These are phyloP conservation scores for Fusarium stilboides DNA, from an alignment of 2,329 filamentous ascomycete species.

Conservation along the genomic window DNA sequence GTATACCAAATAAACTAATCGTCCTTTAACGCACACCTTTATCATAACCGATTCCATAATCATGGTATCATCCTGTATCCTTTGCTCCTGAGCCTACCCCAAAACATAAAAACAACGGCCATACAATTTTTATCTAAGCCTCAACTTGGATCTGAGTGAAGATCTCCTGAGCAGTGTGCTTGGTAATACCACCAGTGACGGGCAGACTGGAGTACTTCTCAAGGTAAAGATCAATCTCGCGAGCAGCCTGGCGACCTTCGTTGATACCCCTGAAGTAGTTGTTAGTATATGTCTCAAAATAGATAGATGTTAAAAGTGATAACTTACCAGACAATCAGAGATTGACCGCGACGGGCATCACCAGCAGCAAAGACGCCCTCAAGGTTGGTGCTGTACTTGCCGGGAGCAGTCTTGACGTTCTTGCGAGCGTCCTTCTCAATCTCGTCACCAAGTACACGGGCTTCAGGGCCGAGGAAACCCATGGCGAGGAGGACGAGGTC, in stretches of 20 bases:
- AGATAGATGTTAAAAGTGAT: not conserved
- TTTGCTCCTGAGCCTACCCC: slow-evolving; percentile 33
- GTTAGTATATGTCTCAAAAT: slow-evolving; percentile 5
- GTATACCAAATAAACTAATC: slow-evolving; percentile 38
- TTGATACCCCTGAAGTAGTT: slow-evolving; percentile 83
- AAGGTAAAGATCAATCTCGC: slow-evolving; percentile 91
- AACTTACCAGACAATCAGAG: slow-evolving; percentile 92
- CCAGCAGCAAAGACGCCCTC: slow-evolving; percentile 93
- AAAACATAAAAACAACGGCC: slow-evolving; percentile 19
- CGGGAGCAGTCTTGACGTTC: slow-evolving; percentile 94
- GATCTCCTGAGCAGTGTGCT: slow-evolving; percentile 82
- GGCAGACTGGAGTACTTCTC: slow-evolving; percentile 85
- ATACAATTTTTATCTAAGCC: slow-evolving; percentile 29
- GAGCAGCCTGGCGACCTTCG: slow-evolving; percentile 92
- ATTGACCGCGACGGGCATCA: slow-evolving; percentile 95
- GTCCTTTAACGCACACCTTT: slow-evolving; percentile 13
- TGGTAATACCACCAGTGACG: slow-evolving; percentile 93
- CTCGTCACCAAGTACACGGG: slow-evolving; percentile 86
- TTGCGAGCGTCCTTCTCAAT: slow-evolving; percentile 94
- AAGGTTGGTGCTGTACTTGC: slow-evolving; percentile 90
- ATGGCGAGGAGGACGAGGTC: slow-evolving; percentile 95
- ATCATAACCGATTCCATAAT: slow-evolving; percentile 29
- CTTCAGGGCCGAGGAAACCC: slow-evolving; percentile 97
- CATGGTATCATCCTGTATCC: slow-evolving; percentile 37
- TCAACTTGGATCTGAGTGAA: slow-evolving; percentile 57